Evolutionary conservation across 345 rosid species (phyloP), one percentile per base, ranked within the genome.

Genomic region (Corymbia maculata): DNA sequence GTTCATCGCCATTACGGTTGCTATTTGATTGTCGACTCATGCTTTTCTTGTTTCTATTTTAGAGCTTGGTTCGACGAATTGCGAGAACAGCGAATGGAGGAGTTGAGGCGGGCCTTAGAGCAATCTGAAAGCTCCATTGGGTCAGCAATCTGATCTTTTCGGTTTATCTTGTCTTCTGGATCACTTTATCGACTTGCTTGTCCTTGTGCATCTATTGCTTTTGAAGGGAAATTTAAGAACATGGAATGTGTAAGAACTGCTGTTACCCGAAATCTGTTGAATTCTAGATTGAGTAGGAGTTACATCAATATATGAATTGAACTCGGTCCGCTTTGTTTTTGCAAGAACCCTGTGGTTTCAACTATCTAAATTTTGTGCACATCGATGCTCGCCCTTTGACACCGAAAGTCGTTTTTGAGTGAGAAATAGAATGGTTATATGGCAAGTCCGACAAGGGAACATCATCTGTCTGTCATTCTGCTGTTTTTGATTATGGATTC

Each of bases 21-120:
- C 52, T 42, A 57, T 86, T 42, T 85, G 49, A 45, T 89, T 52
- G 42, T 11, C 26, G 28, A 12, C 82, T 75, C 49, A 75, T 75
- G 28, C 26, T 51, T 88, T 26, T 90, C 85, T 2, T 66, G 8
- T 52, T 90, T 88, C n/a, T 64, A 80, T 85, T 36, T 85, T 89
- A 96, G 99, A 90, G 94, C 94, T 88, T 95, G 95, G 96, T 95
- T 95, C 89, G 99, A 95, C 89, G 99, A 97, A 92, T 92, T 97
- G 80, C 93, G 96, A 79, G 96, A 93, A 92, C 94, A 94, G 90
- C 95, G 98, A 85, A 93, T 96, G 90, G 92, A 89, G 47, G 99
- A 96, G 92, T 92, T 97, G 89, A 95, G 90, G 91, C 94, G 87
- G 90, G 97, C 98, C 85, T 88, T 97, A 51, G 95, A 94, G 66